These are phyloP conservation scores for Trichoderma breve DNA, from an alignment of 2,329 filamentous ascomycete genomes.

Conservation along the genomic window DNA sequence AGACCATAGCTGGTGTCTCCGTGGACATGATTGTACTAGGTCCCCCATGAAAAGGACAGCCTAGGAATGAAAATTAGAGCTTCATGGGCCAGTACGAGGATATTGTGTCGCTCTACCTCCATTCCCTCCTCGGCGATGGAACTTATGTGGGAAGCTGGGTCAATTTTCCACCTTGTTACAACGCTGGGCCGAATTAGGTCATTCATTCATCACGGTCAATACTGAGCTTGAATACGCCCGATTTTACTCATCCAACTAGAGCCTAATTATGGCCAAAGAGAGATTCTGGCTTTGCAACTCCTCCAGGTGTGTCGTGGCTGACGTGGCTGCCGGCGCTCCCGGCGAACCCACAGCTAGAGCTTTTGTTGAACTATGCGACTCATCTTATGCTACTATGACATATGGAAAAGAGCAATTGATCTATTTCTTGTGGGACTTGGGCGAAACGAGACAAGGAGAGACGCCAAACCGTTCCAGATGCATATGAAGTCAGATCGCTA, in stretches of 20 bases:
- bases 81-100: neutral
- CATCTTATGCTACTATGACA: neutral
- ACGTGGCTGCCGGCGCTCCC: neutral
- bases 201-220: neutral
- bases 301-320: neutral
- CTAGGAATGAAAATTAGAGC: neutral
- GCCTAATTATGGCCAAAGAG: neutral
- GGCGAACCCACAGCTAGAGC: neutral
- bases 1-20: neutral
- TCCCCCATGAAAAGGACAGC: neutral
- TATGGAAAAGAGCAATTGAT: neutral
- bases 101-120: neutral
- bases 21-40: neutral
- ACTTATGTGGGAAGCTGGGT: neutral
- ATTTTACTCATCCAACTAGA: neutral
- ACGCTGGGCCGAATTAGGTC: neutral
- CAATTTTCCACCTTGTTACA: neutral
- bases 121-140: neutral
- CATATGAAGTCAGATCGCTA: neutral
- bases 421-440: neutral
- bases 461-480: neutral
- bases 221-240: neutral
- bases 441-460: neutral
- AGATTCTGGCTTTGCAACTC: neutral
- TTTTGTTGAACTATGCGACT: neutral